phyloP scores from a whole-genome alignment of 768 basidiomycete genomes.

The Mycena filopes region DNA sequence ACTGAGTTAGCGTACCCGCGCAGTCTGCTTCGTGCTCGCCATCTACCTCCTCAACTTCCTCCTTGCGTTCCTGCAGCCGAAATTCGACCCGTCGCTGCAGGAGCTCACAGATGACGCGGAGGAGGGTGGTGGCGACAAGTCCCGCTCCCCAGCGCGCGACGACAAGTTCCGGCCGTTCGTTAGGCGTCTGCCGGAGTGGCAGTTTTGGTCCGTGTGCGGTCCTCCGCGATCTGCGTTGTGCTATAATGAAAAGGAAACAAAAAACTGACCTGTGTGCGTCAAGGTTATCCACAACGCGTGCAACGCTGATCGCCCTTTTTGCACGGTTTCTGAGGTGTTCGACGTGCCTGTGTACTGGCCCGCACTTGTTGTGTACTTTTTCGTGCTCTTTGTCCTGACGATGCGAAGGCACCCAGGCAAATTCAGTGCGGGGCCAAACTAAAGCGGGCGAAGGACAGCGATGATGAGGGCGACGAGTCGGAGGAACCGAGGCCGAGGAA shows the following conservation, averaged over 20 bases:
- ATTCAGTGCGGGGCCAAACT: constrained; percentile 77
- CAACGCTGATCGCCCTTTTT: constrained; percentile 84
- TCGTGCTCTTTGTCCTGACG: constrained; percentile 91
- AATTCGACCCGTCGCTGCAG: constrained; percentile 95
- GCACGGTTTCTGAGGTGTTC: constrained; percentile 85
- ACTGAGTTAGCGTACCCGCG: background rate
- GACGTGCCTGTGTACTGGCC: constrained; percentile 99
- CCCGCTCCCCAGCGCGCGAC: constrained; percentile 78
- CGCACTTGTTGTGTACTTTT: constrained; percentile 97
- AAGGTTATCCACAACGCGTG: constrained; percentile 93
- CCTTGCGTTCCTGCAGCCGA: constrained; percentile 96
- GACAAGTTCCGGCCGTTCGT: constrained; percentile 99
- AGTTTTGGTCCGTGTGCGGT: constrained; percentile 81
- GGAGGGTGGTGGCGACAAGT: constrained; percentile 76
- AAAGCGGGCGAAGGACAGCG: constrained; percentile 41
- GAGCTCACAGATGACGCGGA: constrained; percentile 95
- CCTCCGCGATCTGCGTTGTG: background rate
- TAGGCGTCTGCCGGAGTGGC: constrained; percentile 94
- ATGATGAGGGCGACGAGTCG: constrained; percentile 40
- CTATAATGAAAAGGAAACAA: no score
- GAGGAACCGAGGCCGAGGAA: constrained; percentile 52
- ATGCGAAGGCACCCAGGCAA: constrained; percentile 97
- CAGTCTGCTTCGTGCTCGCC: constrained; percentile 68
- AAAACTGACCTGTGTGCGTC: background rate
- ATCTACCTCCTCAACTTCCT: constrained; percentile 97